Evolutionary conservation across 805 yeast genomes (phyloP), one percentile per base, ranked within the genome.

Genomic region (Lachancea cidri): DNA sequence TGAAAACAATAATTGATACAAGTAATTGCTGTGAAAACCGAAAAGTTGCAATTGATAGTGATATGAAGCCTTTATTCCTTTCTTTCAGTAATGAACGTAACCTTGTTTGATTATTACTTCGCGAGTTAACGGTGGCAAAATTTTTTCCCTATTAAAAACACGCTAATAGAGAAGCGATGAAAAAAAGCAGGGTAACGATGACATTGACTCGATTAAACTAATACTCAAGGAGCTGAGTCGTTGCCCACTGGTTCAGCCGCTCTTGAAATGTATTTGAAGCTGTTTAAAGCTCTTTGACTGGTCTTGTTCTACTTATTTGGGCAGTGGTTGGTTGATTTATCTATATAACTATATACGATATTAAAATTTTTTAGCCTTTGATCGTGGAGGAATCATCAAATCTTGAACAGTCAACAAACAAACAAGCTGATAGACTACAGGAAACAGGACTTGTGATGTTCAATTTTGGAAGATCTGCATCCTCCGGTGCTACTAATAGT

Each of bases 391-490:
- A n/a, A n/a, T n/a, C n/a, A n/a, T n/a, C n/a, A n/a, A n/a, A n/a
- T n/a, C n/a, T n/a, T n/a, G n/a, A n/a, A n/a, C n/a, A n/a, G n/a
- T n/a, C n/a, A n/a, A n/a, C n/a, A n/a, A n/a, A n/a, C n/a, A n/a
- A n/a, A n/a, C 11, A 22, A 7, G 27, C 11, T 22, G 27, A 22
- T 22, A 22, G 27, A 22, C 27, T 29, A 13, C 14, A 3, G 16
- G 18, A 7, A 15, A 19, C 18, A 15, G 17, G 8, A 6, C 33
- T 14, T 14, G 18, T 20, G 17, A 41, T 41, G 44, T 41, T 41
- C 39, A 41, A 41, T 41, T 41, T 37, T 32, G 39, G 39, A 13
- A 36, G 39, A 31, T 6, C 39, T 3, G 25, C 33, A 11, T 41
- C 44, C 16, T 38, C 44, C 11, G 18, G 38, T 14, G 36, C 39